Evolutionary conservation across 2,329 filamentous ascomycete genomes (phyloP).

Genomic region (Monosporascus sp.): DNA sequence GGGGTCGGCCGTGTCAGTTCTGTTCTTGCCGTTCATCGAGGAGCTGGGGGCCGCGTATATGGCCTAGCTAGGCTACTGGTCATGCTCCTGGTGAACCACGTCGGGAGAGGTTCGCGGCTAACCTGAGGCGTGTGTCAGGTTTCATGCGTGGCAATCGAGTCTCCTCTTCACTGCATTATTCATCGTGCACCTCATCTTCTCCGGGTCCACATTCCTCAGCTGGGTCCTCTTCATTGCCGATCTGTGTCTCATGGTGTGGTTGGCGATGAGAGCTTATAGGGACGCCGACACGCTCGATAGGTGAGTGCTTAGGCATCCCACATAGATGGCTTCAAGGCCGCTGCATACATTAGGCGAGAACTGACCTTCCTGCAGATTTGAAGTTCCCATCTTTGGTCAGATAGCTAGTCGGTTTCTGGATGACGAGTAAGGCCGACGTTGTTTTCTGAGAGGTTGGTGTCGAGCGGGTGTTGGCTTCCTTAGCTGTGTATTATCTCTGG

Average conservation of each 20-base stretch:
- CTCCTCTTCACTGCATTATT: constrained; percentile 72
- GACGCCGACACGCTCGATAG: constrained; percentile 68
- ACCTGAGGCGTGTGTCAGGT: constrained; percentile 43
- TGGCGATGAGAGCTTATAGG: constrained; percentile 74
- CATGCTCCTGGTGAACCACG: too few relatives aligned
- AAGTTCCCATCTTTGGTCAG: constrained; percentile 80
- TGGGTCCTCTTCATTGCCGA: constrained; percentile 79
- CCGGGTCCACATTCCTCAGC: constrained; percentile 76
- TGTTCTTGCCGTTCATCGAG: too few relatives aligned
- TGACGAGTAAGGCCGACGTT: constrained; percentile 45
- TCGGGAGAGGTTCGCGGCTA: too few relatives aligned
- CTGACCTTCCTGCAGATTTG: constrained; percentile 51
- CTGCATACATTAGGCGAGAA: too few relatives aligned
- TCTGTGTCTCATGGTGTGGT: constrained; percentile 66
- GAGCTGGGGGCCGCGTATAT: too few relatives aligned
- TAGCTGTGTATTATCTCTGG: constrained; percentile 6
- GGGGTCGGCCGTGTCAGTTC: too few relatives aligned
- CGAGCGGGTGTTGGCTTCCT: background rate
- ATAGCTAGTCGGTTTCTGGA: constrained; percentile 87
- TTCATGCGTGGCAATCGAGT: constrained; percentile 94
- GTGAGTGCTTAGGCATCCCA: constrained; percentile 36
- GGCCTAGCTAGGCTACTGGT: too few relatives aligned
- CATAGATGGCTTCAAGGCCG: background rate
- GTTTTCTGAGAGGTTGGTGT: too few relatives aligned
- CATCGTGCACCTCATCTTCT: constrained; percentile 78